Conservation (phyloP, 306 rosid genomes). For the Glycine tomentella region DNA sequence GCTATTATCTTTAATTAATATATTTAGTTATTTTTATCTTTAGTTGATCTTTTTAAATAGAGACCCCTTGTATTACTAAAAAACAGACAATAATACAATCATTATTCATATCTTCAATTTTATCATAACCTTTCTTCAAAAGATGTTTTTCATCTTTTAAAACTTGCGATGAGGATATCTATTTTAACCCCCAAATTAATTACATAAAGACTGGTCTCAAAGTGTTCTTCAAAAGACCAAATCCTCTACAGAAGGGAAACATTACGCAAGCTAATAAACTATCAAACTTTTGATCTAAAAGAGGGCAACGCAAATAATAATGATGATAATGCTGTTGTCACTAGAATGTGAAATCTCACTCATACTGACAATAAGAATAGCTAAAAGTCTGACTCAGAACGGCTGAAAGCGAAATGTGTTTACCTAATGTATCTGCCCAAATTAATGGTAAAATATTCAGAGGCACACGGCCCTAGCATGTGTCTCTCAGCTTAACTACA, state of each 20-base stretch:
- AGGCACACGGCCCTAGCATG: background rate
- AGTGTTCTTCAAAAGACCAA: conserved; percentile 42
- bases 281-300: background rate
- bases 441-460: conserved; percentile 12
- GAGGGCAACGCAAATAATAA: conserved; percentile 26
- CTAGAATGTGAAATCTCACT: conserved; percentile 50
- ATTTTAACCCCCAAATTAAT: conserved; percentile 35
- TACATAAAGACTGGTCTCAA: conserved; percentile 43
- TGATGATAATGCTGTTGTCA: conserved; percentile 48
- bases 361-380: conserved; percentile 4
- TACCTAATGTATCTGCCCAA: conserved; percentile 3
- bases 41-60: no score
- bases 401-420: conserved; percentile 15
- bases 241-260: conserved; percentile 38
- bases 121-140: background rate
- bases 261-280: conserved; percentile 49
- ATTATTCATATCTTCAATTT: no score
- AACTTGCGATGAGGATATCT: no score
- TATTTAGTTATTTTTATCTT: no score
- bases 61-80: no score
- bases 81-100: no score
- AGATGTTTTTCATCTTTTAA: background rate
- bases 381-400: conserved; percentile 14
- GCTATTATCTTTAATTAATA: no score
- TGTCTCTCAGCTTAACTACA: background rate